Evolutionary conservation across 208 protist genomes (phyloP), one percentile per base, ranked within the genome.

Genomic region (Trypanosomatidae sp.): DNA sequence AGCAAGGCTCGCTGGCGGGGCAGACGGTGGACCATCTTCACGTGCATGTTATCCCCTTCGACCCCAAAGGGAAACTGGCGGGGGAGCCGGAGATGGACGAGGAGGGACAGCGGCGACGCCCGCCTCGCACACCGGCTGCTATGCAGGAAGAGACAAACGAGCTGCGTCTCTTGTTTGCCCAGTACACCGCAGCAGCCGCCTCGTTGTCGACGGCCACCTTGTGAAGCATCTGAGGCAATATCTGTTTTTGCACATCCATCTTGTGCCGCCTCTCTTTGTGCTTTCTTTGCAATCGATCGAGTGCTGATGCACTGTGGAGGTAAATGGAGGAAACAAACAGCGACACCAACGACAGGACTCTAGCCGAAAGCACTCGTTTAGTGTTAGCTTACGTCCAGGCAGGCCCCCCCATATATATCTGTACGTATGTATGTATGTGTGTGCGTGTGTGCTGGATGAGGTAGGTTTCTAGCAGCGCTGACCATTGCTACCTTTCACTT

Each of bases 21-120:
- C 92, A 96, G 74, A 96, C 92, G 25, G 90, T 96, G 3, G 76
- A 82, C 2, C 92, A 96, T 74, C 76, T 93, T 17, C 92, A 96
- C 73, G 87, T 87, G 39, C 92, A 96, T 71, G 71, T 96, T 43
- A 96, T 96, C 62, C 91, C 91, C 0, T 94, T 94, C 65, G 84
- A 94, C 70, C 84, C 89, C 13, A 46, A 49, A 30, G 91, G 89
- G 22, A 79, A 83, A 59, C 78, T 96, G 17, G 86, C 88, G 0
- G 85, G 86, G 25, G 82, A 91, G 79, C 91, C 91, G 22, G 91
- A 96, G 82, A 62, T 67, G 22, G 84, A 83, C 52, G 87, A 90
- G 58, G 79, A 77, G 58, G 79, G 86, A 72, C 86, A 91, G 86
- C 78, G 69, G 30, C 74, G 80, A 15, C 79, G 82, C 12, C 66